Evolutionary conservation across 768 basidiomycete species (phyloP), one percentile per base, ranked within the genome.

Genomic region (Melanogaster broomeanus): DNA sequence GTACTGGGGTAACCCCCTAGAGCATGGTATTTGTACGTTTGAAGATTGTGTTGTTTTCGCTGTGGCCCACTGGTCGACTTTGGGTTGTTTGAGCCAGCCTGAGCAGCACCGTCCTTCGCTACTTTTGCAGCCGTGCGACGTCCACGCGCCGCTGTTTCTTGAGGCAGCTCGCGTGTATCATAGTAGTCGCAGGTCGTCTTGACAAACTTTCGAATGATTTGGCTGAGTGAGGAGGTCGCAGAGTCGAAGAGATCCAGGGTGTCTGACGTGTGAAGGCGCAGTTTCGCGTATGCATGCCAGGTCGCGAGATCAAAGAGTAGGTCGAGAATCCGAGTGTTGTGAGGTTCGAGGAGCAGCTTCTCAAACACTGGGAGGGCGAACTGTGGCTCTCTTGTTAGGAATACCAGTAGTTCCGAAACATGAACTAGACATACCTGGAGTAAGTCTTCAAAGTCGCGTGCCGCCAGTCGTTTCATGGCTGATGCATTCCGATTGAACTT

Each of bases 341-440:
- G 56, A 2, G 40, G 49, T 9, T 60, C 53, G 9, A 60, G 61
- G 3, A 74, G 59, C 0, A 77, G 64, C 6, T 65, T 71, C n/a
- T 76, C 70, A 43, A 75, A 72, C 11, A 61, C 68, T 0, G 75
- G 73, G 6, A 74, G 56, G 2, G 67, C 57, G 34, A 69, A 71
- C 72, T 73, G 6, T 31, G 15, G 18, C 33, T n/a, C 16, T n/a
- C 5, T 16, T 8, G 7, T 22, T 13, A 9, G 30, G 30, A 8
- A 30, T 30, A 19, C 19, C n/a, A n/a, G n/a, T 37, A 40, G 16
- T 12, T 11, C 9, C 15, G 34, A 51, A 24, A 2, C 9, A 46
- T 43, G 37, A n/a, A 30, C 21, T 25, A 31, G n/a, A 13, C 33
- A 27, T 18, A 55, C 53, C 58, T 74, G 74, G 0, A 74, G 43